Conservation (phyloP, 345 rosid genomes). For the Heritiera fomes region DNA sequence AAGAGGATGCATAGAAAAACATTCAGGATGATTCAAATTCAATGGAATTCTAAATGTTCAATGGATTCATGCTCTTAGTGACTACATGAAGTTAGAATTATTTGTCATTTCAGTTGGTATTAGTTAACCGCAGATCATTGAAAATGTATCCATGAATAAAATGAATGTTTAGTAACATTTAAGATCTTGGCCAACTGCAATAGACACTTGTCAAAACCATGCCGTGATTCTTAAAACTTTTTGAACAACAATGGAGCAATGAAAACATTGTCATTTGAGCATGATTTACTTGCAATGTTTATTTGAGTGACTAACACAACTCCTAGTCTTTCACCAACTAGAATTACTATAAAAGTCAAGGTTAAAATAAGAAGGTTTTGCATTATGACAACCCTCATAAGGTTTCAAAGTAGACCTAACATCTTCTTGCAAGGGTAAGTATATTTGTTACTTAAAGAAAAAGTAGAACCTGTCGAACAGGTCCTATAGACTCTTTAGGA, state of each 20-base stretch:
- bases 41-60: background rate
- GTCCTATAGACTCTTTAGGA: constrained; percentile 30
- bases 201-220: background rate
- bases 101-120: background rate
- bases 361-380: background rate
- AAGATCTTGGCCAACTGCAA: background rate
- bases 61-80: background rate
- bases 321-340: no score
- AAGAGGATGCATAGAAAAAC: background rate
- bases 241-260: no score
- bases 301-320: no score
- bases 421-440: background rate
- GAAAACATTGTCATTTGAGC: background rate
- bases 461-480: constrained; percentile 41
- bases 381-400: background rate
- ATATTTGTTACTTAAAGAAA: background rate
- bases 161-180: background rate
- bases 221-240: background rate
- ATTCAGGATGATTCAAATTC: background rate
- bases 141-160: background rate
- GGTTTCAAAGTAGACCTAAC: background rate
- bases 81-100: background rate
- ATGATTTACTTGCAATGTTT: background rate
- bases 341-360: no score
- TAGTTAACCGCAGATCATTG: background rate